A percentile compares a stretch with the other conserved stretches of the same genome.
Conservation (phyloP, 2,329 filamentous ascomycete species). For the Colletotrichum scovillei region DNA sequence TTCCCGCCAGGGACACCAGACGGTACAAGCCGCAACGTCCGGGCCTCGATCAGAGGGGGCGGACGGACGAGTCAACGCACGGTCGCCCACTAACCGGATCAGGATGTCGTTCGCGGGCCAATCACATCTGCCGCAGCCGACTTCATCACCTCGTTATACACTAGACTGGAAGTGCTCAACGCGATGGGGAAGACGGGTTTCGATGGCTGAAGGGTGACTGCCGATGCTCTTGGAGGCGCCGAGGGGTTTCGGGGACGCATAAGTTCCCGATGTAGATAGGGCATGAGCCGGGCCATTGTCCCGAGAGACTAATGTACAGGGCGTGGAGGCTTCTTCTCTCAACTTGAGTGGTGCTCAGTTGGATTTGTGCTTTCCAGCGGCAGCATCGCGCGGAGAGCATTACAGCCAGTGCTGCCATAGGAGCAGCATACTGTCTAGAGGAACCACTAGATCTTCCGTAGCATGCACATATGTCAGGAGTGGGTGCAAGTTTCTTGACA, state of each 20-base stretch:
- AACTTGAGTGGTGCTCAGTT: background rate
- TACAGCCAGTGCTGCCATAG: background rate
- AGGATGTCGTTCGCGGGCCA: background rate
- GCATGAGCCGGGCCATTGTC: background rate
- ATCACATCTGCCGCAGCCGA: background rate
- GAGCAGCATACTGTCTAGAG: background rate
- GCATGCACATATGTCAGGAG: background rate
- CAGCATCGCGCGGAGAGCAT: background rate
- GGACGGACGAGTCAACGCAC: background rate
- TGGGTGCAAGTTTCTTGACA: background rate
- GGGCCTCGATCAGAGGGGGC: background rate
- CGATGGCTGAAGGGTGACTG: background rate
- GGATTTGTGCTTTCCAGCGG: background rate
- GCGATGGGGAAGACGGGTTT: background rate
- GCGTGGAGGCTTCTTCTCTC: background rate
- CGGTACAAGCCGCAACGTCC: background rate
- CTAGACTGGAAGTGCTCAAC: background rate
- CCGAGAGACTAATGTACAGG: background rate
- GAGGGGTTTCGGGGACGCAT: background rate
- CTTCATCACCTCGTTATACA: background rate
- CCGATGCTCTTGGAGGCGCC: background rate
- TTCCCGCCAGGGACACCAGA: background rate
- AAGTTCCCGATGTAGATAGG: background rate
- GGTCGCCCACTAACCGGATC: background rate
- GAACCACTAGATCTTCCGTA: no score